Evolutionary conservation across 176 grass and related monocot species (phyloP).

Genomic region (Thinopyrum elongatum): DNA sequence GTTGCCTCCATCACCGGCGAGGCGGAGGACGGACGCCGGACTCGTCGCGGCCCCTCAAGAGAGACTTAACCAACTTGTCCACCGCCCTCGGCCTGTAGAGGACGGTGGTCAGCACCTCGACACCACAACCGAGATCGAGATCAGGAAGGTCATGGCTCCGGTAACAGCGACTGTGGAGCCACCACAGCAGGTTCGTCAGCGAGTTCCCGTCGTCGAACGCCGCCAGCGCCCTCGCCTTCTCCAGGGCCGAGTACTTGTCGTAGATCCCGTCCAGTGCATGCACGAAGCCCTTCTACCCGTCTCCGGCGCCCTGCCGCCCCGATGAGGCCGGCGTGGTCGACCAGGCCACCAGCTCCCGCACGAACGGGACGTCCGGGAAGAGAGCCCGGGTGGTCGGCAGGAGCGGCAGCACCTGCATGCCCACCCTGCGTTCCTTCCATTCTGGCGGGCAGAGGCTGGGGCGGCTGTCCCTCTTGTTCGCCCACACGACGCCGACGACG

Average conservation of each 20-base stretch:
- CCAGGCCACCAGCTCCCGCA: conserved; percentile 67
- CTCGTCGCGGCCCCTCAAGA: too few species aligned
- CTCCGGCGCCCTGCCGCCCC: conserved; percentile 56
- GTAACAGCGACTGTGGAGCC: conserved; percentile 61
- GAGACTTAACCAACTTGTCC: neutral
- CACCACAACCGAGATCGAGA: neutral
- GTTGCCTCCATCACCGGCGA: too few species aligned
- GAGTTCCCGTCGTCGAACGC: conserved; percentile 65
- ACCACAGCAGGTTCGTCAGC: conserved; percentile 81
- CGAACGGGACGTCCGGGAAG: conserved; percentile 55
- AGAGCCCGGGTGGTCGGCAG: conserved; percentile 68
- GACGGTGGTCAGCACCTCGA: neutral
- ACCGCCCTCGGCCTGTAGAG: neutral
- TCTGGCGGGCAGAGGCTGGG: conserved; percentile 67
- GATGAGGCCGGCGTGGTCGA: conserved; percentile 32
- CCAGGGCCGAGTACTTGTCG: conserved; percentile 49
- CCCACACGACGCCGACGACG: conserved; percentile 56
- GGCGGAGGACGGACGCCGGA: too few species aligned
- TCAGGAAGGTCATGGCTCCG: too few species aligned
- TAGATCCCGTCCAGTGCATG: conserved; percentile 80
- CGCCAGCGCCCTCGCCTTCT: conserved; percentile 44
- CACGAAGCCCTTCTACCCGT: conserved; percentile 91
- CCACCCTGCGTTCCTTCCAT: conserved; percentile 74
- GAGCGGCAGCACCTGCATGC: conserved; percentile 70
- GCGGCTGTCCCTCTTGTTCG: conserved; percentile 81